A percentile compares a stretch with the other conserved stretches of the same genome.
Conservation (phyloP, 2,329 filamentous ascomycete genomes). For the Fusarium sp. region DNA sequence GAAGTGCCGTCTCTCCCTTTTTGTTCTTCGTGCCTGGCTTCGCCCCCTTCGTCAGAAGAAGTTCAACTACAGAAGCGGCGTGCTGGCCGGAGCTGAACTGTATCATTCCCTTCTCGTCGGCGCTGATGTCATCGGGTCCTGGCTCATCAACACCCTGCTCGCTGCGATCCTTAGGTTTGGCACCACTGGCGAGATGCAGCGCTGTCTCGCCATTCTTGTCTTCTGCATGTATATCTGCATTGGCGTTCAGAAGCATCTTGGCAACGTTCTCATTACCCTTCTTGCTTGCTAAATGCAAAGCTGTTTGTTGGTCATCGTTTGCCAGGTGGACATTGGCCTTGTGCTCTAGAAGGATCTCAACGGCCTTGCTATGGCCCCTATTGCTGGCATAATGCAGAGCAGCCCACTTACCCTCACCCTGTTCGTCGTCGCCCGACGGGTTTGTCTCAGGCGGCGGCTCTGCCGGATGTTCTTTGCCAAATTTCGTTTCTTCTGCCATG, state of each 20-base stretch:
- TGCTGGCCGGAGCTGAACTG: not conserved
- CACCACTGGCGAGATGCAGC: not conserved
- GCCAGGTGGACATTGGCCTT: not conserved
- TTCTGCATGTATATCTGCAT: not conserved
- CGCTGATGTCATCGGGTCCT: not conserved
- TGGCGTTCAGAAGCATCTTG: not conserved
- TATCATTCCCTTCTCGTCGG: not conserved
- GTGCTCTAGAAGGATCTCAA: not conserved
- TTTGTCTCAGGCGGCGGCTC: not conserved
- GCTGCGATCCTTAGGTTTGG: not conserved
- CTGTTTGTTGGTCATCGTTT: not conserved
- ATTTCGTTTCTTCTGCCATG: not conserved
- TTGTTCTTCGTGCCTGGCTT: not conserved
- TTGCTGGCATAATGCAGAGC: not conserved
- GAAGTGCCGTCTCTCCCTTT: not conserved
- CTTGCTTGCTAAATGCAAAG: not conserved
- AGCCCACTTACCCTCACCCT: not conserved
- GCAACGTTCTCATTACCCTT: not conserved
- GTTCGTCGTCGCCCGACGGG: not conserved
- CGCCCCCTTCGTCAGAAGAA: not conserved
- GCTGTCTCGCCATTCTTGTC: not conserved
- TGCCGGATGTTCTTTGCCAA: too few relatives aligned
- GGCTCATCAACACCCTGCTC: not conserved
- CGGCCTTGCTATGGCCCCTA: not conserved
- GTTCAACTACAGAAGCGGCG: not conserved